A percentile compares a stretch with the other conserved stretches of the same genome.
Evolutionary conservation across 2,329 filamentous ascomycete species (phyloP).

Genomic region (Aspergillus felis): DNA sequence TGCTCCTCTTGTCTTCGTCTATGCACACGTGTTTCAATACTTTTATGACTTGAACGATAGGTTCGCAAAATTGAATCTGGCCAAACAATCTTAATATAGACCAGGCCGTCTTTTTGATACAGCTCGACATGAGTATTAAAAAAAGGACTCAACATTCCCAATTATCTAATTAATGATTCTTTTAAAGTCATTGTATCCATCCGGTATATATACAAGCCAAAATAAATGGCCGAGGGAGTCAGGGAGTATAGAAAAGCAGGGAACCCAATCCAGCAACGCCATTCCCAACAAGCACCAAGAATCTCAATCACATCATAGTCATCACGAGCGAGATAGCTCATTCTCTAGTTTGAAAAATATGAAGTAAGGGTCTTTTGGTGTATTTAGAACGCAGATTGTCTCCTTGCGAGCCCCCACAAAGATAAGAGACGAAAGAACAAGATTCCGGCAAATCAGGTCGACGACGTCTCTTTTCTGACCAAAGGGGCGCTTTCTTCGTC

Average conservation of each 20-base stretch:
- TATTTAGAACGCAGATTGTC: neutral
- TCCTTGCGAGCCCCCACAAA: neutral
- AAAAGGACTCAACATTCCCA: neutral
- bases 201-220: neutral
- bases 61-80: neutral
- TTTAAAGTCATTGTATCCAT: neutral
- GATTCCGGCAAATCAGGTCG: neutral
- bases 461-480: constrained; percentile 14
- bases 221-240: neutral
- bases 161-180: neutral
- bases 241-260: neutral
- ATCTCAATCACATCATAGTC: neutral
- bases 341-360: neutral
- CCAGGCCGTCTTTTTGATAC: neutral
- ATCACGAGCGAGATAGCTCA: neutral
- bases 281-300: neutral
- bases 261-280: neutral
- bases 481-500: constrained; percentile 28
- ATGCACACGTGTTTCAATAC: neutral
- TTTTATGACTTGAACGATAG: constrained; percentile 13
- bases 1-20: too few relatives aligned
- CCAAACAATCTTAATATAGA: neutral
- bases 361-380: neutral
- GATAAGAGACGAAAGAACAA: neutral
- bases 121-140: neutral